A percentile compares a stretch with the other conserved stretches of the same genome.
phyloP scores from a whole-genome alignment of 73 alveolate genomes.

The Paramecium primaurelia region DNA sequence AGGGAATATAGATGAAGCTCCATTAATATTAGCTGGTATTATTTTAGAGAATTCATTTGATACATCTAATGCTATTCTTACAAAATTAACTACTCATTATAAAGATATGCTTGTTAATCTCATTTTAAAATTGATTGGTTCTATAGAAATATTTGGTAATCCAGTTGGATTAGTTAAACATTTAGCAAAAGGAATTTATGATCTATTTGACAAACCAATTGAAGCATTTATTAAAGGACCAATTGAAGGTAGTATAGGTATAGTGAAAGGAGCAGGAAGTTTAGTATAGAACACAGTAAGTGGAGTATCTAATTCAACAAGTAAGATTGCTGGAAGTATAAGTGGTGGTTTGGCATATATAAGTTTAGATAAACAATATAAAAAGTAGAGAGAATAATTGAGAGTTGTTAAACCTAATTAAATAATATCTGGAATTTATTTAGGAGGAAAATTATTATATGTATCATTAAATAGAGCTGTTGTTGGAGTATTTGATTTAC shows the following conservation, averaged over 20 bases:
- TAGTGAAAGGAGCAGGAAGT: slow-evolving; percentile 88
- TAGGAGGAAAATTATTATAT: slow-evolving; percentile 75
- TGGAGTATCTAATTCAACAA: slow-evolving; percentile 91
- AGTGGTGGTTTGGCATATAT: slow-evolving; percentile 81
- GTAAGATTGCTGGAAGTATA: slow-evolving; percentile 85
- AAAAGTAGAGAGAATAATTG: slow-evolving; percentile 78
- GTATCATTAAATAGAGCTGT: slow-evolving; percentile 80
- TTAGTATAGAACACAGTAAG: slow-evolving; percentile 87
- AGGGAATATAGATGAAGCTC: slow-evolving; percentile 82
- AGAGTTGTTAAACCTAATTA: slow-evolving; percentile 88
- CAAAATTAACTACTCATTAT: slow-evolving; percentile 68
- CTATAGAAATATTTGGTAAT: slow-evolving; percentile 89
- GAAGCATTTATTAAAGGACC: slow-evolving; percentile 92
- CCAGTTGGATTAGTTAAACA: slow-evolving; percentile 90
- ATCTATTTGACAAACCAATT: slow-evolving; percentile 93
- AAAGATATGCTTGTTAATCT: slow-evolving; percentile 64
- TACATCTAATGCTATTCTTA: slow-evolving; percentile 62
- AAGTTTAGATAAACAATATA: slow-evolving; percentile 81
- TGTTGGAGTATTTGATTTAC: slow-evolving; percentile 91
- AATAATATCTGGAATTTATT: slow-evolving; percentile 88
- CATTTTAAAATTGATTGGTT: slow-evolving; percentile 70
- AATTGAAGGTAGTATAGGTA: slow-evolving; percentile 89
- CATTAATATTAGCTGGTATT: slow-evolving; percentile 74
- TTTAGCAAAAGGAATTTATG: slow-evolving; percentile 95
- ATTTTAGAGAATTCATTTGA: slow-evolving; percentile 72